Evolutionary conservation across 2,329 filamentous ascomycete species (phyloP).

Genomic region (Mycosphaerella sp.): DNA sequence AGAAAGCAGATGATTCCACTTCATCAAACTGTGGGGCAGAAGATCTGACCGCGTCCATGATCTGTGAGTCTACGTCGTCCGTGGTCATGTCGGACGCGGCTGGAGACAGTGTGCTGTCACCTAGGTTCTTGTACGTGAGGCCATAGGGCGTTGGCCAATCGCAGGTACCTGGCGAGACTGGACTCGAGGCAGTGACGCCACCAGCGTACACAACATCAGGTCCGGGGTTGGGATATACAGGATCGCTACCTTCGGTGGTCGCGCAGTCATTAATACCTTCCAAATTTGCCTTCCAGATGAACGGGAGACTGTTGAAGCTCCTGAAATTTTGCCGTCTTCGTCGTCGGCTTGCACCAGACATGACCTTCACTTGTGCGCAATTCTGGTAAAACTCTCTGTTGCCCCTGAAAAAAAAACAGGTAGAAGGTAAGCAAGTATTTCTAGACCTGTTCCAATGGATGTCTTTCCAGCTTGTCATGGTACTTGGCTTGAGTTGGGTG

Average conservation of each 20-base stretch:
- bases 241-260: conserved; percentile 35
- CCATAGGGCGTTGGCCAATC: conserved; percentile 30
- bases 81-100: not conserved
- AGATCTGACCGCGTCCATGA: not conserved
- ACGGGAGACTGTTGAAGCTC: conserved; percentile 35
- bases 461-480: too few relatives aligned
- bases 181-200: conserved; percentile 28
- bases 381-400: conserved; percentile 74
- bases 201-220: conserved; percentile 37
- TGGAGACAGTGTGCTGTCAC: conserved; percentile 7
- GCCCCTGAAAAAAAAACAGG: conserved; percentile 36
- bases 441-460: too few relatives aligned
- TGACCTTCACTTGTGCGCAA: conserved; percentile 44
- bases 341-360: conserved; percentile 24
- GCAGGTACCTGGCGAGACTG: conserved; percentile 28
- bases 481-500: too few relatives aligned
- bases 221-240: conserved; percentile 40
- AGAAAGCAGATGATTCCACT: not conserved
- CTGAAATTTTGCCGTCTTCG: conserved; percentile 17
- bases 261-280: conserved; percentile 38
- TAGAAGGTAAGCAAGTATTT: too few relatives aligned
- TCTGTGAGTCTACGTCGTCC: not conserved
- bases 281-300: conserved; percentile 43
- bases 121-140: conserved; percentile 24
- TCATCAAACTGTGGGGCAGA: not conserved